These are phyloP conservation scores for Aspergillus chevalieri DNA, from an alignment of 2,329 filamentous ascomycete species.

Conservation along the genomic window DNA sequence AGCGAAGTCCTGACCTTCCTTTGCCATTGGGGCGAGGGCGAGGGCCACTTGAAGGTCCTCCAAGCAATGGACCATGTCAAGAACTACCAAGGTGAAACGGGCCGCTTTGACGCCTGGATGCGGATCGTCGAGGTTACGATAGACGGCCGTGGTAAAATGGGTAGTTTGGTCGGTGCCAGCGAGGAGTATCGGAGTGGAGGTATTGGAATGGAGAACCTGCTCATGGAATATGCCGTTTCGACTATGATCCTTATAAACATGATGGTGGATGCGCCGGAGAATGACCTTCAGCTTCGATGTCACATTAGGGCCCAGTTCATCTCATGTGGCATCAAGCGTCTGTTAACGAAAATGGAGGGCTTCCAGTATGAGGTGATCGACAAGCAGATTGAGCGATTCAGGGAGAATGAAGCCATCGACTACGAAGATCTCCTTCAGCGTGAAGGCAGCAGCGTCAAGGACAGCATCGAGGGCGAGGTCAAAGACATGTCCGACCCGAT, in stretches of 20 bases:
- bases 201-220: conserved; percentile 95
- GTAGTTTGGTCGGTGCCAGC: conserved; percentile 90
- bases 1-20: conserved; percentile 95
- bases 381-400: conserved; percentile 93
- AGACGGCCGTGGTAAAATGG: conserved; percentile 97
- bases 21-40: conserved; percentile 84
- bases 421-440: conserved; percentile 94
- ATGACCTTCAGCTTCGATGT: conserved; percentile 82
- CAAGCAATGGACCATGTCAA: conserved; percentile 92
- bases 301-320: conserved; percentile 95
- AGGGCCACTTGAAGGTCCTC: conserved; percentile 88
- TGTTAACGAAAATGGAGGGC: conserved; percentile 92
- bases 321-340: conserved; percentile 88
- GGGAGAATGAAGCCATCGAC: conserved; percentile 91
- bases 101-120: conserved; percentile 97
- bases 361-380: conserved; percentile 98
- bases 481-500: conserved; percentile 89
- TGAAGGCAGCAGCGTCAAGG: conserved; percentile 84
- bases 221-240: conserved; percentile 98
- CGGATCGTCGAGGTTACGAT: conserved; percentile 94
- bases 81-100: conserved; percentile 79
- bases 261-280: conserved; percentile 84
- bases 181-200: conserved; percentile 94
- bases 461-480: conserved; percentile 75
- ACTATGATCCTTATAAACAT: conserved; percentile 95